Evolutionary conservation across 192 early-diverging fungal species (phyloP), one percentile per base, ranked within the genome.

Genomic region (Coemansia sp.): DNA sequence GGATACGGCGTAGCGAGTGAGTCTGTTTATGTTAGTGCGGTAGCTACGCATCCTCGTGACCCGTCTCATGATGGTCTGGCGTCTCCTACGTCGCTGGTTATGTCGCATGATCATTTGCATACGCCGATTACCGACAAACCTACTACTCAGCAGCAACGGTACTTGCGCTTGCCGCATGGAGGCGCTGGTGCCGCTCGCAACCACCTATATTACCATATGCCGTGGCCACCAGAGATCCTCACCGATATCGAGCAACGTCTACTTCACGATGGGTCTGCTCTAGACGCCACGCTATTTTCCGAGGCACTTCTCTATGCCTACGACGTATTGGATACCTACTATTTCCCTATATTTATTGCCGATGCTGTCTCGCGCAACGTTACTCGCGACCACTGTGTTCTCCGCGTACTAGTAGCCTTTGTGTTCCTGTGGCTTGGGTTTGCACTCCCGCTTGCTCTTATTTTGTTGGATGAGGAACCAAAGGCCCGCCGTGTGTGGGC

Each of bases 151-250:
- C 45, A 42, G 15, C 46, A 19, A 12, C 64, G 67, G 20, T 61
- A 70, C 64, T 19, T 72, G 72, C 45, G 24, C 24, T 19, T 61
- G 17, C 56, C 64, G 2, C 59, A 70, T 32, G 75, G 80, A 34
- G 69, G 72, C 13, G 67, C 72, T 12, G 61, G 70, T 22, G 67
- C 72, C 11, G 61, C 68, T 3, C 65, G 69, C 12, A 60, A 76
- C 45, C 75, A 83, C 58, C 53, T 83, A 19, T 78, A 78, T 61
- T 83, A 83, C 73, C 76, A 75, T 19, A 83, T 83, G 81, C 76
- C 76, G 29, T 83, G 81, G 81, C 81, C 81, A n/a, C 76, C 75
- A 3, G 75, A 83, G 73, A 78, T 83, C 44, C 70, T 83, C 39
- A 83, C 81, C 13, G 73, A 83, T 13, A 83, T 83, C 22, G 76